A percentile compares a stretch with the other conserved stretches of the same genome.
Conservation (phyloP, 2,329 filamentous ascomycete species). For the Pseudocercospora vitis region DNA sequence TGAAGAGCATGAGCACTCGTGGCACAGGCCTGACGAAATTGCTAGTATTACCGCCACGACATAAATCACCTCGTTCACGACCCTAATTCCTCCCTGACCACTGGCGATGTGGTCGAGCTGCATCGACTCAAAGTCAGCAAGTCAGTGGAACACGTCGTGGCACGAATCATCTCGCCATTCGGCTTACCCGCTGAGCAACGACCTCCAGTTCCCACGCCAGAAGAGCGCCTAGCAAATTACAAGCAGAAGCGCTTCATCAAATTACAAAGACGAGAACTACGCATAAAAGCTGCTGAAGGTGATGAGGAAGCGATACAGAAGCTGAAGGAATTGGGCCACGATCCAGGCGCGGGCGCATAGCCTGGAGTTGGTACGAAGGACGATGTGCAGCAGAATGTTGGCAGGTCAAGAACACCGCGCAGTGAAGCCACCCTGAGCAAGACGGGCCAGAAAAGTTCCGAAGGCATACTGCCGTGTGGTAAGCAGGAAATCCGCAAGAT, state of each 20-base stretch:
- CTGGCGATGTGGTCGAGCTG: slow-evolving; percentile 74
- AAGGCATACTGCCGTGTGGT: slow-evolving; percentile 37
- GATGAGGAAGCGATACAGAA: slow-evolving; percentile 32
- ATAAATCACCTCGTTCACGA: slow-evolving; percentile 73
- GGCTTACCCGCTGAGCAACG: slow-evolving; percentile 64
- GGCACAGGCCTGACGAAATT: no score
- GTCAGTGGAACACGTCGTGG: slow-evolving; percentile 69
- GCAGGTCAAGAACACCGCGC: slow-evolving; percentile 24
- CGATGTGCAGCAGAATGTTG: slow-evolving; percentile 27
- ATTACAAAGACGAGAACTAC: slow-evolving; percentile 44
- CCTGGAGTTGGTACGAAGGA: slow-evolving; percentile 33
- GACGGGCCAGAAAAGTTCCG: slow-evolving; percentile 37
- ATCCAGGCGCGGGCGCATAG: slow-evolving; percentile 32
- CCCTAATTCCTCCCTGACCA: slow-evolving; percentile 69
- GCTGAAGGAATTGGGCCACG: slow-evolving; percentile 32
- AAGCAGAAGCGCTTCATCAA: slow-evolving; percentile 59
- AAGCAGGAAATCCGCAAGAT: slow-evolving; percentile 35
- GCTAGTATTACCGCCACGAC: slow-evolving; percentile 63
- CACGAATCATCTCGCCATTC: slow-evolving; percentile 70
- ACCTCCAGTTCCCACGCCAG: slow-evolving; percentile 63
- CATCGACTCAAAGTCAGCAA: slow-evolving; percentile 67
- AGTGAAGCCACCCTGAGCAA: slow-evolving; percentile 31
- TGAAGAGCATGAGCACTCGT: no score
- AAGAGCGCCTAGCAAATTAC: slow-evolving; percentile 59
- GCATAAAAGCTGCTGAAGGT: slow-evolving; percentile 35